Evolutionary conservation across 306 rosid genomes (phyloP).

Genomic region (Rosa rugosa): DNA sequence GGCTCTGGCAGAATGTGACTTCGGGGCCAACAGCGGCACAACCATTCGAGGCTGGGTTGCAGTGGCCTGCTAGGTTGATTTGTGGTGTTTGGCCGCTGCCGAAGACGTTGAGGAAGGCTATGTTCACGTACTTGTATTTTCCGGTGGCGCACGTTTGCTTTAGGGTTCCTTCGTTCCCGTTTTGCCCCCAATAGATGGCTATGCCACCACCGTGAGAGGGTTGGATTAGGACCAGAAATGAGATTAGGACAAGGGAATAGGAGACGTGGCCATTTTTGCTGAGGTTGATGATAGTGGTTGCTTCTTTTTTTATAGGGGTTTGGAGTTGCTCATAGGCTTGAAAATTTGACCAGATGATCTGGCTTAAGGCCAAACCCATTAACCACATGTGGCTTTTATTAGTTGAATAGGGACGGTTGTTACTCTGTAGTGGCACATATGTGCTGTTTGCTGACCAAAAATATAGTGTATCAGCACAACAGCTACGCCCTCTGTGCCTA

Average conservation of each 20-base stretch:
- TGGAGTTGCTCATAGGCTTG: neutral
- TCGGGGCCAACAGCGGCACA: slow-evolving; percentile 42
- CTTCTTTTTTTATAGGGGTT: slow-evolving; percentile 4
- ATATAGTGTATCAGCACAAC: neutral
- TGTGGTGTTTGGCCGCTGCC: slow-evolving; percentile 49
- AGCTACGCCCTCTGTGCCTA: neutral
- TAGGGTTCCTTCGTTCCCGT: slow-evolving; percentile 61
- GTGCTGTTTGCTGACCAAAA: neutral
- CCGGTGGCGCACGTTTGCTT: slow-evolving; percentile 61
- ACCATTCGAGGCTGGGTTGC: slow-evolving; percentile 45
- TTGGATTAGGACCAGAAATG: slow-evolving; percentile 13
- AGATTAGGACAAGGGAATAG: slow-evolving; percentile 21
- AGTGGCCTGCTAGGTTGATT: slow-evolving; percentile 69
- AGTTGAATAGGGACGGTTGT: neutral
- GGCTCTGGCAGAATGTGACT: slow-evolving; percentile 54
- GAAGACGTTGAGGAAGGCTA: slow-evolving; percentile 43
- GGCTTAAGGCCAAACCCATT: neutral
- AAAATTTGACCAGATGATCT: neutral
- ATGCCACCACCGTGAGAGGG: slow-evolving; percentile 44
- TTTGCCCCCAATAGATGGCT: slow-evolving; percentile 82
- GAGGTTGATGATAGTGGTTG: neutral
- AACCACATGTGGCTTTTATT: too few relatives aligned
- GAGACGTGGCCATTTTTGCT: slow-evolving; percentile 28
- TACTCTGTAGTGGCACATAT: neutral
- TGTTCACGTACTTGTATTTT: slow-evolving; percentile 45